Conservation (phyloP, 1,139 yeast species). For the Schwanniomyces etchellsii region DNA sequence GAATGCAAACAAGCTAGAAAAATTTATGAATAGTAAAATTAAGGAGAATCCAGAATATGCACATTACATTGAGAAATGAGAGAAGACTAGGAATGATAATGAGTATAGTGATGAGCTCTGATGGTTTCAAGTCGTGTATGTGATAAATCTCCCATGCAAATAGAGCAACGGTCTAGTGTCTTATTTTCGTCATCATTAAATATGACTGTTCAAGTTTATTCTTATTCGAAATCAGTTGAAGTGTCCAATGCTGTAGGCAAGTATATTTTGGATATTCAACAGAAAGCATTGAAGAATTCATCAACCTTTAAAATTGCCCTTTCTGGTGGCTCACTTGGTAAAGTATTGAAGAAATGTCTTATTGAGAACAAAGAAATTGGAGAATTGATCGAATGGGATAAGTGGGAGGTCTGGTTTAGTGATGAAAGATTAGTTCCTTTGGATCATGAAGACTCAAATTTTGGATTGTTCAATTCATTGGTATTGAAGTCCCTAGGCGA, state of each 20-base stretch:
- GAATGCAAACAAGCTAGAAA: constrained; percentile 89
- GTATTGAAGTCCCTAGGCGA: constrained; percentile 43
- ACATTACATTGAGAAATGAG: constrained; percentile 20
- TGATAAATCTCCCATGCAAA: not conserved
- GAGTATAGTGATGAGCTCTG: no score
- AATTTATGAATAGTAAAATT: constrained; percentile 73
- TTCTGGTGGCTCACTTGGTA: constrained; percentile 87
- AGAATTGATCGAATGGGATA: constrained; percentile 50
- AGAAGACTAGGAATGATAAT: not conserved
- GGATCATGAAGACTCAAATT: constrained; percentile 63
- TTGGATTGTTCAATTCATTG: constrained; percentile 54
- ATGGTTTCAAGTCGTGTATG: constrained; percentile 1
- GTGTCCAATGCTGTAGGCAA: constrained; percentile 57
- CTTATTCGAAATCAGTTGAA: constrained; percentile 48
- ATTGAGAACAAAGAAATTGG: constrained; percentile 49
- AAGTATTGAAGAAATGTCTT: constrained; percentile 66
- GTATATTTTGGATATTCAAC: constrained; percentile 50
- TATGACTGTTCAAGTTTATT: constrained; percentile 40
- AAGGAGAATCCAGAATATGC: constrained; percentile 77
- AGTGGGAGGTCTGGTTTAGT: constrained; percentile 68
- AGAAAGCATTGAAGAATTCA: constrained; percentile 37
- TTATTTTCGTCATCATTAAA: not conserved
- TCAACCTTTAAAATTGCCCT: constrained; percentile 67
- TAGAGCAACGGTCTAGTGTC: not conserved
- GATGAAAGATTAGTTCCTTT: constrained; percentile 72